phyloP scores from a whole-genome alignment of 371 early-diverging fungal genomes.

The Mortierella sp. region DNA sequence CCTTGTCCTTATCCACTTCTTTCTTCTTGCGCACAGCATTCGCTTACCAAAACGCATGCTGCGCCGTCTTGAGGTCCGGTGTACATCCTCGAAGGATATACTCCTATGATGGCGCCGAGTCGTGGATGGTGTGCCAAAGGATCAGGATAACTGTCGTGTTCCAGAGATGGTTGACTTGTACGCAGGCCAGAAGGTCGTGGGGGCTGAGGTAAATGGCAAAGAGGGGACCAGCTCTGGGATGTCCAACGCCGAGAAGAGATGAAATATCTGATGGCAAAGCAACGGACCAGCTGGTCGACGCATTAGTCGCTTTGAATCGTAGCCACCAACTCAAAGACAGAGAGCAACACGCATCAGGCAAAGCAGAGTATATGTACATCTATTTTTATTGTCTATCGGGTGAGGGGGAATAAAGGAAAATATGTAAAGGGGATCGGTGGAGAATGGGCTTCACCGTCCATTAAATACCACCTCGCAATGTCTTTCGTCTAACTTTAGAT shows the following conservation, averaged over 20 bases:
- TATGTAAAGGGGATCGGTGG: neutral
- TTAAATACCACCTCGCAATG: neutral
- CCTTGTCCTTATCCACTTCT: neutral
- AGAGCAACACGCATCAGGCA: too few relatives aligned
- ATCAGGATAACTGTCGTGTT: neutral
- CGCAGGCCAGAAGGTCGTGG: neutral
- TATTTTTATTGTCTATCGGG: neutral
- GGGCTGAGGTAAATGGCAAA: neutral
- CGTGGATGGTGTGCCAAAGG: neutral
- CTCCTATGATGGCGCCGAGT: neutral
- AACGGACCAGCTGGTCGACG: too few relatives aligned
- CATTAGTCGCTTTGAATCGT: too few relatives aligned
- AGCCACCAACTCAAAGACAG: neutral
- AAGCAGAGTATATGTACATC: neutral
- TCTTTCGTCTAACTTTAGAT: conserved; percentile 24
- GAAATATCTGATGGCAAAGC: too few relatives aligned
- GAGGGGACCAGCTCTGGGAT: neutral
- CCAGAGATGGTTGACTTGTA: neutral
- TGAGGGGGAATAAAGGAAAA: neutral
- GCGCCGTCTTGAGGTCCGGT: neutral
- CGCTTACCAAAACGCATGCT: neutral
- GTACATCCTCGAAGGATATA: neutral
- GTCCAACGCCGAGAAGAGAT: neutral
- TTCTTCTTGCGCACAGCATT: neutral
- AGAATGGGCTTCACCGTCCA: neutral